A percentile compares a stretch with the other conserved stretches of the same genome.
Conservation (phyloP, 495 filamentous ascomycete genomes). For the Tetracladium marchalianum region DNA sequence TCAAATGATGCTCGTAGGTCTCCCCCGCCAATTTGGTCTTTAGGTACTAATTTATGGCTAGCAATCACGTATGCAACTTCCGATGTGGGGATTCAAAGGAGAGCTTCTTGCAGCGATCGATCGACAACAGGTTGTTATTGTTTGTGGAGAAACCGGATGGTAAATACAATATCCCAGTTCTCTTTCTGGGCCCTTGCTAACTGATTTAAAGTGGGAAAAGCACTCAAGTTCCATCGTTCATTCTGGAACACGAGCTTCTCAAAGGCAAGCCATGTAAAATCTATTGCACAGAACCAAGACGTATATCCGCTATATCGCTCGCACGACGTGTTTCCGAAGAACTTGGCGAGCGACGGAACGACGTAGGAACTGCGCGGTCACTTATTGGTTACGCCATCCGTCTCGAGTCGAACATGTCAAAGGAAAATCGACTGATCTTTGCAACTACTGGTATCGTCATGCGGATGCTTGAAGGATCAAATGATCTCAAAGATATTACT, state of each 20-base stretch:
- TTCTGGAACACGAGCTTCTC: conserved; percentile 79
- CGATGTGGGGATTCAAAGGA: conserved; percentile 78
- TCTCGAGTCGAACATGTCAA: conserved; percentile 74
- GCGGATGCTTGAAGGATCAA: conserved; percentile 86
- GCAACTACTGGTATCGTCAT: conserved; percentile 87
- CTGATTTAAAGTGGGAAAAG: conserved; percentile 58
- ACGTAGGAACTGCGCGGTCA: conserved; percentile 72
- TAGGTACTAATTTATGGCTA: conserved; percentile 18
- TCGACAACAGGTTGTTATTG: conserved; percentile 69
- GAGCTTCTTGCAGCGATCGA: conserved; percentile 66
- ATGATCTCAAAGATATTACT: conserved; percentile 76
- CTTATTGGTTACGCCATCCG: conserved; percentile 91
- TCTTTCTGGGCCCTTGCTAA: conserved; percentile 18
- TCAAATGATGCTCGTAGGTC: conserved; percentile 44
- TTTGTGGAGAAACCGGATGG: conserved; percentile 92
- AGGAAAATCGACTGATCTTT: conserved; percentile 75
- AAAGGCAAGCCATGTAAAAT: conserved; percentile 77
- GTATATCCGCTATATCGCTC: conserved; percentile 92
- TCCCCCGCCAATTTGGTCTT: conserved; percentile 6
- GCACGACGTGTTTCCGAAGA: conserved; percentile 90
- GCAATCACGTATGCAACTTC: conserved; percentile 59
- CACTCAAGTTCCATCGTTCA: conserved; percentile 87
- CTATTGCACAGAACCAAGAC: conserved; percentile 90
- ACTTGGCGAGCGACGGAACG: conserved; percentile 71
- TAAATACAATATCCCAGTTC: conserved; percentile 18